Base-by-base conservation (phyloP, 345 rosid species). In the Citrus mangshanensis region DNA sequence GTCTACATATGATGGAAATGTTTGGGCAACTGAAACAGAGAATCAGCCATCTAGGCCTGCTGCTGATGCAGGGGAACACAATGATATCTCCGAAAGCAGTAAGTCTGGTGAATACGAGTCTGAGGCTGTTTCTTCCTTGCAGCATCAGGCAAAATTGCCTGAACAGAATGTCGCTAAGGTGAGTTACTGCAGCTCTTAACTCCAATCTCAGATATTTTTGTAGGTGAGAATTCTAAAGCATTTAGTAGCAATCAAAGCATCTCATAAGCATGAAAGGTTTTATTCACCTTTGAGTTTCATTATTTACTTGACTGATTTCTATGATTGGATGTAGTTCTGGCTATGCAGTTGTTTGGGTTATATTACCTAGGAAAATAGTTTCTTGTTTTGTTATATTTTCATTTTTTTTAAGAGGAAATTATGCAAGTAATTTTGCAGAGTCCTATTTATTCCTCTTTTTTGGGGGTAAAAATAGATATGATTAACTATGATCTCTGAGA, bases 101-200 rank as follows among this genome's bases (percentile, higher is more conserved):
- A 89, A 79, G 80, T 79, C 83, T 79, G 79, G 55, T 83, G 97
- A 86, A 75, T 78, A 87, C 22, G 93, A 88, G 82, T 66, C 71
- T 56, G 89, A 74, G 68, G 80, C 77, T 85, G 84, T 85, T 70
- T 76, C 84, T 71, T 79, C 79, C 68, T 80, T 77, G 70, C 84
- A 49, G 19, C 84, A 84, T 77, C 81, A 83, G 81, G 60, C 65
- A 78, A 86, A 82, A 65, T 80, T 73, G 74, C 77, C 59, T 73
- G 90, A 86, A 70, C 88, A 83, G 71, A 80, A 70, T 69, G 78
- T 81, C 55, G 69, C 76, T 82, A 86, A 86, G 92, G 90, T 94
- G 79, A 55, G 24, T 84, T 74, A 83, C 80, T 76, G 72, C 37
- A 70, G 66, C 66, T 61, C 74, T 76, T 25, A 10, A 7, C 21